These are phyloP conservation scores for Ascochyta koolunga DNA, from an alignment of 2,329 filamentous ascomycete genomes.

Conservation along the genomic window DNA sequence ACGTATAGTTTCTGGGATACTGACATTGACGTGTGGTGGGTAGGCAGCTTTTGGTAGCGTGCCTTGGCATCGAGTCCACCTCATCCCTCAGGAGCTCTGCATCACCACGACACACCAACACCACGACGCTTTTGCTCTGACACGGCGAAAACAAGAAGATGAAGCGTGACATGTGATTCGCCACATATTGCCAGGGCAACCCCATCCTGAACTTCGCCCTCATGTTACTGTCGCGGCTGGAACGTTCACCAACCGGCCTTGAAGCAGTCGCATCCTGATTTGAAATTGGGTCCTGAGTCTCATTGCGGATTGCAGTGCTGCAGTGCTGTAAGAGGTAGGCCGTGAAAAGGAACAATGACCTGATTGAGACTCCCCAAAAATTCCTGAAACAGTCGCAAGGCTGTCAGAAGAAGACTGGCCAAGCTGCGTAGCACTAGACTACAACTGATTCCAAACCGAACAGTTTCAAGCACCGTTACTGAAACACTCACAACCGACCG, in stretches of 20 bases:
- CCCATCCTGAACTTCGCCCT: background rate
- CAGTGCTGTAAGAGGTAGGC: conserved; percentile 2
- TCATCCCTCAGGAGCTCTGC: background rate
- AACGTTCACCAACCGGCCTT: background rate
- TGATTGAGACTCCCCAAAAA: background rate
- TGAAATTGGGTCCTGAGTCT: background rate
- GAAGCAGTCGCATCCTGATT: conserved; percentile 6
- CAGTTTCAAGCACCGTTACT: conserved; percentile 29
- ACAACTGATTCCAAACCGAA: conserved; percentile 30
- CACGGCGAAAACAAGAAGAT: background rate
- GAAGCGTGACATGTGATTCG: background rate
- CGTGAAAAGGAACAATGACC: background rate
- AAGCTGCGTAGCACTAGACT: conserved; percentile 24
- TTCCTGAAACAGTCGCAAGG: conserved; percentile 24
- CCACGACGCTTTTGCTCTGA: background rate
- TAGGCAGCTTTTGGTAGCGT: background rate
- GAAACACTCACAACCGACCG: conserved; percentile 18
- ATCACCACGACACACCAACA: background rate
- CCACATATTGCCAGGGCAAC: background rate
- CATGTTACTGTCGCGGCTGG: background rate
- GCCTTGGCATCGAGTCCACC: background rate
- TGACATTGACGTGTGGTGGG: no score
- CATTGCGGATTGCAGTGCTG: conserved; percentile 5
- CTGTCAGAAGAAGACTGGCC: conserved; percentile 6
- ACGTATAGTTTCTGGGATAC: background rate